phyloP scores from a whole-genome alignment of 1,284 basidiomycete genomes.

The Ustilago lituana region DNA sequence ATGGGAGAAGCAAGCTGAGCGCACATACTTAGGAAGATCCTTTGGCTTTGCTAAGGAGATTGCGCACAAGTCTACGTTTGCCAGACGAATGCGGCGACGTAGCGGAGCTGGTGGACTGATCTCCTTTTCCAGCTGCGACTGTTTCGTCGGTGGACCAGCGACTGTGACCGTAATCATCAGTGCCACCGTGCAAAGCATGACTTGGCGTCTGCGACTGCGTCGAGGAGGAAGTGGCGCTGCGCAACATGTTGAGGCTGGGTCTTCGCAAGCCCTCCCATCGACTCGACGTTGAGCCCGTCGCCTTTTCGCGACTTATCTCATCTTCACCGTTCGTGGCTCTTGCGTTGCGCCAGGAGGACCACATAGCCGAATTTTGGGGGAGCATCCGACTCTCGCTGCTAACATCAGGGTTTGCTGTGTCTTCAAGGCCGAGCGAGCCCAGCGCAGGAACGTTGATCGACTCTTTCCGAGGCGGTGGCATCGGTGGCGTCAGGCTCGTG shows the following conservation, averaged over 20 bases:
- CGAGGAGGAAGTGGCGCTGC: slow-evolving; percentile 32
- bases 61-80: slow-evolving; percentile 35
- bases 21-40: slow-evolving; percentile 25
- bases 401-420: neutral
- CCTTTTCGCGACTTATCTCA: slow-evolving; percentile 6
- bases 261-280: slow-evolving; percentile 36
- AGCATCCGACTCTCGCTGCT: slow-evolving; percentile 17
- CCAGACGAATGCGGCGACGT: neutral
- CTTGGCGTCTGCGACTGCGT: slow-evolving; percentile 28
- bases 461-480: slow-evolving; percentile 42
- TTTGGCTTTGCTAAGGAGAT: slow-evolving; percentile 39
- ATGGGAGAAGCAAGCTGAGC: neutral
- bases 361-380: slow-evolving; percentile 17
- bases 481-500: slow-evolving; percentile 14
- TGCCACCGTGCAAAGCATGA: slow-evolving; percentile 9
- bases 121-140: neutral
- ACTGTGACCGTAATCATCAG: slow-evolving; percentile 13
- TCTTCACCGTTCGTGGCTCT: slow-evolving; percentile 1
- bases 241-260: slow-evolving; percentile 40
- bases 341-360: slow-evolving; percentile 16
- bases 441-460: slow-evolving; percentile 18
- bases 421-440: slow-evolving; percentile 1
- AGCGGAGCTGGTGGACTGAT: neutral
- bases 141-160: slow-evolving; percentile 25
- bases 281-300: slow-evolving; percentile 1